Percentiles rank a stretch among this genome's conserved stretches.
phyloP scores from a whole-genome alignment of 2,329 filamentous ascomycete genomes.

The Pseudopyricularia cyperi region DNA sequence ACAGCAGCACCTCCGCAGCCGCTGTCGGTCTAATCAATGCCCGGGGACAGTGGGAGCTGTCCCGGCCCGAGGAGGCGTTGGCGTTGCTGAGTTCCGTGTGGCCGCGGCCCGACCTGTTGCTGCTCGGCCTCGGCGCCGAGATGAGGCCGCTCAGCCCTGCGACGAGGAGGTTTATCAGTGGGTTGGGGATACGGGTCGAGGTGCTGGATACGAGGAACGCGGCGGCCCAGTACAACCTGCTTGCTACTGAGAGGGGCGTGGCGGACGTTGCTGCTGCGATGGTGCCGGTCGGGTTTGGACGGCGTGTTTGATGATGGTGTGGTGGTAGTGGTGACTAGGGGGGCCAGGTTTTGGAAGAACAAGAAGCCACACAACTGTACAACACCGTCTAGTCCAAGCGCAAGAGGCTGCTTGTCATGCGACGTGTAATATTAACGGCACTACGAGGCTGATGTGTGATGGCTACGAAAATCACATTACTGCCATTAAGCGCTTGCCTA shows the following conservation, averaged over 20 bases:
- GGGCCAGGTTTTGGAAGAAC: background rate
- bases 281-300: constrained; percentile 54
- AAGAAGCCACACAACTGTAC: too few species aligned
- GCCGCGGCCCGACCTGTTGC: constrained; percentile 82
- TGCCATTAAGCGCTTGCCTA: too few species aligned
- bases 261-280: constrained; percentile 76
- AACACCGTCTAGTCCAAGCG: too few species aligned
- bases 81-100: constrained; percentile 65
- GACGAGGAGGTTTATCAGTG: constrained; percentile 58
- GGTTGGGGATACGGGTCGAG: constrained; percentile 74
- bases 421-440: too few species aligned
- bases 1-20: too few species aligned
- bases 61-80: constrained; percentile 45
- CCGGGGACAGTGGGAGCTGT: constrained; percentile 72
- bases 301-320: background rate
- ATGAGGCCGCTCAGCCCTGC: constrained; percentile 66
- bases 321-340: background rate
- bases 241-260: constrained; percentile 87
- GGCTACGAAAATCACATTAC: too few species aligned
- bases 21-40: constrained; percentile 47
- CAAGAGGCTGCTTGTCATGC: too few species aligned
- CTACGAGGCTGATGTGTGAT: too few species aligned
- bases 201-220: constrained; percentile 88
- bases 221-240: constrained; percentile 82
- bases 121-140: constrained; percentile 71